Base-by-base conservation (phyloP, 2,329 filamentous ascomycete species). In the Reticulascus tulasneorum region DNA sequence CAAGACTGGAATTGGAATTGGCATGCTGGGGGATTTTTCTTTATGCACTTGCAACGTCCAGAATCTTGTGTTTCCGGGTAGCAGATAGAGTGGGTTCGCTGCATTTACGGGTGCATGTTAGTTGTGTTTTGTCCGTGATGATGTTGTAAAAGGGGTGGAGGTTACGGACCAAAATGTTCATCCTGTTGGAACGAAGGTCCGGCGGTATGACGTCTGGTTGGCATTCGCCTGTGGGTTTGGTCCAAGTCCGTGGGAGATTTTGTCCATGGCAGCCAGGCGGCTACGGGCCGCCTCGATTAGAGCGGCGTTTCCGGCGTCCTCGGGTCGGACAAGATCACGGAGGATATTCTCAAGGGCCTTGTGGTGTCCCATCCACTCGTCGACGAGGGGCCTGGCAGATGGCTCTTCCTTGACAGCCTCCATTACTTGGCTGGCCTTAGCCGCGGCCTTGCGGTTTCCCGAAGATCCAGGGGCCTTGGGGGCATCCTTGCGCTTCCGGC, bases 351-450 rank as follows among this genome's bases (percentile, higher is more conserved):
- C 73, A 32, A 87, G 71, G 23, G 71, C 72, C 52, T 71, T 73
- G 59, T 77, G 81, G 60, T 82, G 77, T 46, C 80, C 73, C 51
- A 75, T 62, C 75, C 75, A 79, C 49, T 75, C 65, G 42, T 75
- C 67, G 34, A 71, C 58, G 31, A 73, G 61, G 22, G 69, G 67
- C 49, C 59, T 58, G 29, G 56, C 49, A 11, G 54, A 42, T 31
- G 59, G 56, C 49, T 55, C 53, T 26, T 59, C 58, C 44, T 57
- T 58, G 42, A 50, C 47, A 12, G 59, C 52, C 17, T 53, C 51
- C 32, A 49, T 55, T 8, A 55, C 58, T 37, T 55, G 52, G 39
- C 59, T 52, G 13, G 54, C 59, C 53, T 70, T 71, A 42, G 67
- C 61, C 24, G 63, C 59, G 19, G 69, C 60, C 62, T 76, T 77